Base-by-base conservation (phyloP, 2,329 filamentous ascomycete species). In the Fusarium sp. region DNA sequence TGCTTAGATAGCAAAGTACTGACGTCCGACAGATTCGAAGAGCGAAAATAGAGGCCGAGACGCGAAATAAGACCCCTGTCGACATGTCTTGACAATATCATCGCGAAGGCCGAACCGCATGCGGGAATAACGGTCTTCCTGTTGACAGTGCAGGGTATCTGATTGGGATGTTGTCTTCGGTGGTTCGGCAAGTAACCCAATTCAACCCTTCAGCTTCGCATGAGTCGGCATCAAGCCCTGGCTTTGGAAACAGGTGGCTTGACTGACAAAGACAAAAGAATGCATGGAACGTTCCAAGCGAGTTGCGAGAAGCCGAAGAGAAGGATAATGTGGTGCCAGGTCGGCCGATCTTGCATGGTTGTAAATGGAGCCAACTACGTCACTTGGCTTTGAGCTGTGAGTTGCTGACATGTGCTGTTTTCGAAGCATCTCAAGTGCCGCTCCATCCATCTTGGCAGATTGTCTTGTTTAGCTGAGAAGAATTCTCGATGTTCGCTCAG, bases 231-330 rank as follows among this genome's bases (percentile, higher is more conserved):
- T 29, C 8, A 29, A 9, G n/a, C 7, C 29, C 11, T 55, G 33
- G 66, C 66, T 67, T 63, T 67, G 46, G 25, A 67, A 62, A 50
- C 16, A 8, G 18, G 62, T 63, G 62, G 67, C 66, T 67, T 69
- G 54, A 42, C 31, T 69, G 62, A 63, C 66, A 36, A 69, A 69
- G 31, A 53, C 57, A 36, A 69, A 69, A 69, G 31, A 53, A 67
- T 69, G 54, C 54, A 57, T 67, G 42, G 42, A 50, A 67, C 51
- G 25, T 59, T 57, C 49, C 27, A 44, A 51, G 40, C 40, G 40
- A 44, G 18, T 44, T 44, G 40, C 18, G 40, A 25, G 23, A 31
- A 36, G 33, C 20, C 25, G 6, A 14, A 33, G 18, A 53, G 29
- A 20, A 20, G 31, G 49, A 23, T 31, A 53, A 25, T 23, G 23